These are phyloP conservation scores for Orbilia blumenaviensis DNA, from an alignment of 2,329 filamentous ascomycete genomes.

Conservation along the genomic window DNA sequence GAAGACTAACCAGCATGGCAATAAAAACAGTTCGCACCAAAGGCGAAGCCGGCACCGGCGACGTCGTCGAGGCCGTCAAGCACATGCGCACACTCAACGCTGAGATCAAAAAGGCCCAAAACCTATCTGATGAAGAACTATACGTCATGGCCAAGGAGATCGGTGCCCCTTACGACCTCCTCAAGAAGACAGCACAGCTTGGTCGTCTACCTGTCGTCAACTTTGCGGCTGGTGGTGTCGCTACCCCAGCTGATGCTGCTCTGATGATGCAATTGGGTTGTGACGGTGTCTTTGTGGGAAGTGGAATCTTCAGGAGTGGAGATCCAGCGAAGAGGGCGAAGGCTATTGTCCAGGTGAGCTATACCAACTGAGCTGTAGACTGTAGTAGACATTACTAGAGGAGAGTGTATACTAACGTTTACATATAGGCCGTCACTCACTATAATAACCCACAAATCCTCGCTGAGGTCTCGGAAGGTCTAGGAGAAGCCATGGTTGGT, in stretches of 20 bases:
- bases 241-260: conserved; percentile 95
- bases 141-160: conserved; percentile 83
- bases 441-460: conserved; percentile 85
- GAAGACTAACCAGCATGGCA: background rate
- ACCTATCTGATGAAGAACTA: conserved; percentile 75
- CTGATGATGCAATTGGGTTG: conserved; percentile 99
- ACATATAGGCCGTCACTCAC: conserved; percentile 77
- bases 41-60: conserved; percentile 95
- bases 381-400: background rate
- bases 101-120: conserved; percentile 78
- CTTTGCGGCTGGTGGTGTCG: conserved; percentile 98
- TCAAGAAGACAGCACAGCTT: conserved; percentile 86
- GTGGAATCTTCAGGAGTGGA: conserved; percentile 96
- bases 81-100: conserved; percentile 91
- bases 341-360: conserved; percentile 81
- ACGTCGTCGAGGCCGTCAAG: conserved; percentile 93
- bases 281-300: conserved; percentile 96
- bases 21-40: conserved; percentile 79
- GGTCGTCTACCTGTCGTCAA: conserved; percentile 94
- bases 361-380: no score
- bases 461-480: conserved; percentile 83
- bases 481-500: conserved; percentile 98
- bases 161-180: conserved; percentile 77
- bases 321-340: conserved; percentile 88
- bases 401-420: background rate